A percentile compares a stretch with the other conserved stretches of the same genome.
These are phyloP conservation scores for Trapa bicornis DNA, from an alignment of 345 rosid species.

Conservation along the genomic window DNA sequence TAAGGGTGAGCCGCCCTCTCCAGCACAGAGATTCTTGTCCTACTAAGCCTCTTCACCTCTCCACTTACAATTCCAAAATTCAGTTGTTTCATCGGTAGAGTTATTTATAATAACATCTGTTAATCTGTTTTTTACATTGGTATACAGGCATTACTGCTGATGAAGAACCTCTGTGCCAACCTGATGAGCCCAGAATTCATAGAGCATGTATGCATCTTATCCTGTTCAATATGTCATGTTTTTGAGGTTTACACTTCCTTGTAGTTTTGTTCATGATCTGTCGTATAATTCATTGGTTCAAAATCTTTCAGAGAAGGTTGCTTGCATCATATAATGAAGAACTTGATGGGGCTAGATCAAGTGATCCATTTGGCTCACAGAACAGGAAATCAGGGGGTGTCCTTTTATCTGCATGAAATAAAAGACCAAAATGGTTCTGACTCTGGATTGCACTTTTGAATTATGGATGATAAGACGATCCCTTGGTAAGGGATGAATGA, in stretches of 20 bases:
- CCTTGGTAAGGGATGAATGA: background rate
- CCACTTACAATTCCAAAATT: too few species aligned
- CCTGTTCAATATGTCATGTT: background rate
- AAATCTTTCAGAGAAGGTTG: conserved; percentile 28
- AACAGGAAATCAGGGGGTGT: conserved; percentile 16
- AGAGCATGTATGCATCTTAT: conserved; percentile 45
- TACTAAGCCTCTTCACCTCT: too few species aligned
- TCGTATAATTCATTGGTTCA: background rate
- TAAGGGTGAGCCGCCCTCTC: too few species aligned
- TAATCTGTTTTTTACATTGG: too few species aligned
- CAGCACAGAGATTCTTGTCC: too few species aligned
- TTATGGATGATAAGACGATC: too few species aligned
- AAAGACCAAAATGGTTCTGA: background rate
- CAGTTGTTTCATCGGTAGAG: background rate
- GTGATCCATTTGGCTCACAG: conserved; percentile 2
- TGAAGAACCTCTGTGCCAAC: conserved; percentile 71
- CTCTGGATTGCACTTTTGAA: background rate
- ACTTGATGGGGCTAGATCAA: conserved; percentile 13
- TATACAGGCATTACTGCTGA: conserved; percentile 52
- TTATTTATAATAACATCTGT: too few species aligned
- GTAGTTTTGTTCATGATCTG: background rate
- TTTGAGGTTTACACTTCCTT: background rate
- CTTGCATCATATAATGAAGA: conserved; percentile 19
- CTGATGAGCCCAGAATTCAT: conserved; percentile 66
- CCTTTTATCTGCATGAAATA: conserved; percentile 12